Evolutionary conservation across 140 eudicot species (phyloP).

Genomic region (Ambrosia hybrid): DNA sequence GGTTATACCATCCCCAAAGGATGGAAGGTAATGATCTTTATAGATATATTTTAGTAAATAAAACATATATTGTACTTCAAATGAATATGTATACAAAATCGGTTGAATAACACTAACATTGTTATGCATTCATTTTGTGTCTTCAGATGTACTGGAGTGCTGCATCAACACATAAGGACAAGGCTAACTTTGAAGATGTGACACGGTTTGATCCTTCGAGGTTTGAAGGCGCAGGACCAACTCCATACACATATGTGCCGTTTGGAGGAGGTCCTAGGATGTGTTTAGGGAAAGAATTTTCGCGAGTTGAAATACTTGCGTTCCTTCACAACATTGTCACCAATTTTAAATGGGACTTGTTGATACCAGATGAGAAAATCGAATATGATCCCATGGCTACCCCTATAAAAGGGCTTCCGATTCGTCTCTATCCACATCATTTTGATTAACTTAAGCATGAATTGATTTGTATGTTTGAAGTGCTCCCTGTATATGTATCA

Average conservation of each 20-base stretch:
- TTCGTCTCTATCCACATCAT: constrained; percentile 31
- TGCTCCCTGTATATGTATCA: too few relatives aligned
- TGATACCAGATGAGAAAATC: constrained; percentile 45
- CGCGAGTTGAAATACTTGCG: constrained; percentile 45
- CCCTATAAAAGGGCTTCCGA: constrained; percentile 48
- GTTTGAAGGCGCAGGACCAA: constrained; percentile 52
- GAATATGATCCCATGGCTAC: constrained; percentile 50
- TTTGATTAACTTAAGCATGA: background rate
- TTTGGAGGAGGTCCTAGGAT: constrained; percentile 68
- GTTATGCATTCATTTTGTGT: background rate
- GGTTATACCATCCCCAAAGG: constrained; percentile 68
- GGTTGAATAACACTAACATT: too few relatives aligned
- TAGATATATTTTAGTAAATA: constrained; percentile 34
- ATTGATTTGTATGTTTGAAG: background rate
- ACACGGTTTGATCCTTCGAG: constrained; percentile 48
- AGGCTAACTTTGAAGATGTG: constrained; percentile 22
- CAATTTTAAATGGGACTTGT: constrained; percentile 45
- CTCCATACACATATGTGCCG: constrained; percentile 46
- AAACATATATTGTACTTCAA: background rate
- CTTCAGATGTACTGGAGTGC: constrained; percentile 44
- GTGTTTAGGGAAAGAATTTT: constrained; percentile 63
- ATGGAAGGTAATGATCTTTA: constrained; percentile 51
- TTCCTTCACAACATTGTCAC: constrained; percentile 49
- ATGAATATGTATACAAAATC: too few relatives aligned
- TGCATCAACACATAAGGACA: constrained; percentile 36